Percentiles rank a stretch among this genome's conserved stretches.
These are phyloP conservation scores for Glarea lozoyensis DNA, from an alignment of 495 filamentous ascomycete species.

Conservation along the genomic window DNA sequence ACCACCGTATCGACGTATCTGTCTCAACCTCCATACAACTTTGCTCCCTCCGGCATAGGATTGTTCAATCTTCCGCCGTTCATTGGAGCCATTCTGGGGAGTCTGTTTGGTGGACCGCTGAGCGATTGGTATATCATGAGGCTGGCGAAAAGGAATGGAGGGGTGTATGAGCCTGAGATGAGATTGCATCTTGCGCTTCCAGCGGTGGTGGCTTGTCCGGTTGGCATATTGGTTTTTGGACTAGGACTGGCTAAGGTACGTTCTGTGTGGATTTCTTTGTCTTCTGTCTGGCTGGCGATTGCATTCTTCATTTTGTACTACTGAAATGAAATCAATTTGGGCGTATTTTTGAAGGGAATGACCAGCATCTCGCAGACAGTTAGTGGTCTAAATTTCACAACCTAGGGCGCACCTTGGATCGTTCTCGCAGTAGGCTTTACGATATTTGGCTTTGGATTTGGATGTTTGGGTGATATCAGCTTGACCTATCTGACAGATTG, in stretches of 20 bases:
- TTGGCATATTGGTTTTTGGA: conserved; percentile 29
- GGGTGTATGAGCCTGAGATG: conserved; percentile 36
- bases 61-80: conserved; percentile 29
- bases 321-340: too few species aligned
- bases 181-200: conserved; percentile 24
- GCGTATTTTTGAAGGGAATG: too few species aligned
- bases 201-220: conserved; percentile 18
- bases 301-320: neutral
- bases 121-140: conserved; percentile 33
- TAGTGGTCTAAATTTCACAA: neutral
- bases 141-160: conserved; percentile 28
- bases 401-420: conserved; percentile 24
- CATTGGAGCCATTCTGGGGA: conserved; percentile 28
- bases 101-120: conserved; percentile 27
- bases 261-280: neutral
- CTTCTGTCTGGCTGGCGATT: neutral
- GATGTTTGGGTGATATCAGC: conserved; percentile 20
- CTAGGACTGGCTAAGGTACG: conserved; percentile 18
- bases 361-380: neutral
- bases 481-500: conserved; percentile 29
- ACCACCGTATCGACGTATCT: conserved; percentile 27
- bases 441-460: conserved; percentile 24
- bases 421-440: conserved; percentile 22
- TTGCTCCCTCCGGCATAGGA: conserved; percentile 26
- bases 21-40: conserved; percentile 28